These are phyloP conservation scores for Nicotiana tabacum DNA, from an alignment of 257 asterid genomes.

Conservation along the genomic window DNA sequence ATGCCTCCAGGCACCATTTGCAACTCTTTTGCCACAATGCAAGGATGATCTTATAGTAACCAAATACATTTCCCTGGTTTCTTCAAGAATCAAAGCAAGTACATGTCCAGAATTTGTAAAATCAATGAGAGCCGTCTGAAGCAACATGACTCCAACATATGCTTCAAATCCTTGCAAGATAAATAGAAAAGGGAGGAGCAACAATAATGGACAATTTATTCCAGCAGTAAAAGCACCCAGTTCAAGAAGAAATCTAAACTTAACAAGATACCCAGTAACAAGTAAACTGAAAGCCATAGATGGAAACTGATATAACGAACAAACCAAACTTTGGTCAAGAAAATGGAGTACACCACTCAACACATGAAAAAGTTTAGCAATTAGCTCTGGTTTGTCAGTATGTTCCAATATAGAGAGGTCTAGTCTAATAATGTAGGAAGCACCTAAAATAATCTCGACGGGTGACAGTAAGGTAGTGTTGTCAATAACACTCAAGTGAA, in stretches of 20 bases:
- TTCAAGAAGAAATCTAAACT: neutral
- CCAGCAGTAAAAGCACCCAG: neutral
- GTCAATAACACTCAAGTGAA: slow-evolving; percentile 62
- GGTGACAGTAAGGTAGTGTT: slow-evolving; percentile 61
- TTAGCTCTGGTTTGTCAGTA: slow-evolving; percentile 40
- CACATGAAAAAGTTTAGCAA: slow-evolving; percentile 53
- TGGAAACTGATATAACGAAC: slow-evolving; percentile 41
- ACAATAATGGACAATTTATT: neutral
- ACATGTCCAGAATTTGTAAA: neutral
- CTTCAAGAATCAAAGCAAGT: neutral
- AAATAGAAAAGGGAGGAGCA: neutral
- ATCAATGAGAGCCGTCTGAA: neutral
- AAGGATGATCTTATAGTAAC: neutral
- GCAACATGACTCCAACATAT: neutral
- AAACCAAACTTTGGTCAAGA: slow-evolving; percentile 81
- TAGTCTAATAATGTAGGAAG: slow-evolving; percentile 57
- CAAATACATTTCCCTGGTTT: neutral
- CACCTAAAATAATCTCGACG: slow-evolving; percentile 63
- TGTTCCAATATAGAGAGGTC: slow-evolving; percentile 40
- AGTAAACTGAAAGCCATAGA: neutral
- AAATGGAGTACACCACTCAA: slow-evolving; percentile 56
- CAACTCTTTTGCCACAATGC: neutral
- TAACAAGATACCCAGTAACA: neutral
- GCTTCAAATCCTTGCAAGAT: neutral
- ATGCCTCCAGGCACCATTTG: neutral